phyloP scores from a whole-genome alignment of 352 stramenopile species.

The Halophytophthora batemanensis region DNA sequence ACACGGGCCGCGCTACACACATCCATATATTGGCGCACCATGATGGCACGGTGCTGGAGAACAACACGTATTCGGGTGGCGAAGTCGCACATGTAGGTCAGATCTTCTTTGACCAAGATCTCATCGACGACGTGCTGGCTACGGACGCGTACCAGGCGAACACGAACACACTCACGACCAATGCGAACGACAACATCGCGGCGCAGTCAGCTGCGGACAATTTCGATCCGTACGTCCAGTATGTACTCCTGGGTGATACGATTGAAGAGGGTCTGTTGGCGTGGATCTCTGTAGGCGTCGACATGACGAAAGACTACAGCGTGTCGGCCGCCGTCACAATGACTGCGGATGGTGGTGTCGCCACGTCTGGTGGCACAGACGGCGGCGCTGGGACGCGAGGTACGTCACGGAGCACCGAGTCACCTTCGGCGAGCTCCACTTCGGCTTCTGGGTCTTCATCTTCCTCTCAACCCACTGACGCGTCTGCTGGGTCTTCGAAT shows the following conservation, averaged over 20 bases:
- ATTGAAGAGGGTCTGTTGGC: constrained; percentile 4
- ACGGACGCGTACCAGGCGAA: neutral
- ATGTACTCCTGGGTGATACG: constrained; percentile 1
- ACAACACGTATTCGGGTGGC: constrained; percentile 5
- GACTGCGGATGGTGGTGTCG: neutral
- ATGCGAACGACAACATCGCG: constrained; percentile 3
- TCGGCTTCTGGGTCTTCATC: too few species aligned
- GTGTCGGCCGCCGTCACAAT: neutral
- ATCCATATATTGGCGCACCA: constrained; percentile 3
- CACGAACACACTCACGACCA: constrained; percentile 1
- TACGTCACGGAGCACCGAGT: neutral
- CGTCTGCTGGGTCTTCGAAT: neutral
- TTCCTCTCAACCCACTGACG: neutral
- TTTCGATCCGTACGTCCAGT: constrained; percentile 6
- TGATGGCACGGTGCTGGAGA: constrained; percentile 2
- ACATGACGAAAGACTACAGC: constrained; percentile 4
- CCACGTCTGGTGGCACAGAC: neutral
- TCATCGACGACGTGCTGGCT: constrained; percentile 2
- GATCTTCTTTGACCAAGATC: constrained; percentile 7
- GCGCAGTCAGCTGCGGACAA: neutral
- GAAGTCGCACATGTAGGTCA: constrained; percentile 2
- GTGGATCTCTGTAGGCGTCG: constrained; percentile 12
- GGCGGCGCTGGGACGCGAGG: neutral
- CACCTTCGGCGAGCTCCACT: too few species aligned
- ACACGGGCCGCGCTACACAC: constrained; percentile 2